Percentiles rank a stretch among this genome's conserved stretches.
phyloP scores from a whole-genome alignment of 768 basidiomycete species.

The Kwoniella dendrophila region DNA sequence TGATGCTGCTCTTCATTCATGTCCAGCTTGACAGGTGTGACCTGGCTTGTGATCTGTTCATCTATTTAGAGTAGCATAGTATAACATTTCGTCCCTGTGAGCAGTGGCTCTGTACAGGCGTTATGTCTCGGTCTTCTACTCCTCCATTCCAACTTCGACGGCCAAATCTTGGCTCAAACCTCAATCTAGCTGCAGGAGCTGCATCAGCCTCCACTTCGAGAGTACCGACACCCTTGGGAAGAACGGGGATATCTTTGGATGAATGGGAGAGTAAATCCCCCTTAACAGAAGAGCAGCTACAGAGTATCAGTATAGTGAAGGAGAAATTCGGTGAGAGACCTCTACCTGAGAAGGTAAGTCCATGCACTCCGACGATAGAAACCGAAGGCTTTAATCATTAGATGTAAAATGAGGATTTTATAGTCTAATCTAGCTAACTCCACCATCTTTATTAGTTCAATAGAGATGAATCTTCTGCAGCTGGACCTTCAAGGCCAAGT shows the following conservation, averaged over 20 bases:
- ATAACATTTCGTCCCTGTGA: too few relatives aligned
- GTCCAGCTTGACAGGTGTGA: neutral
- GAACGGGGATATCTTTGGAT: conserved; percentile 61
- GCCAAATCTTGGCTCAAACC: conserved; percentile 4
- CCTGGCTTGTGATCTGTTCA: too few relatives aligned
- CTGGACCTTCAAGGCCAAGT: conserved; percentile 32
- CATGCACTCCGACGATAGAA: neutral
- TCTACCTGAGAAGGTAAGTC: conserved; percentile 72
- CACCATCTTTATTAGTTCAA: conserved; percentile 12
- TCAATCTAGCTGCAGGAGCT: conserved; percentile 15
- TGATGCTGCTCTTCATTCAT: neutral
- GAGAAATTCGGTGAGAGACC: conserved; percentile 65
- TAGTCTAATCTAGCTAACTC: neutral
- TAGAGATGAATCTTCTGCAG: conserved; percentile 23
- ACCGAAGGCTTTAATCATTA: neutral
- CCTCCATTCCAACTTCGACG: conserved; percentile 19
- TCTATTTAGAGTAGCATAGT: too few relatives aligned
- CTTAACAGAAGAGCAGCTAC: conserved; percentile 68
- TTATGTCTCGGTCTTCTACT: conserved; percentile 20
- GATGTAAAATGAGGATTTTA: neutral
- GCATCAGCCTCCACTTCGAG: conserved; percentile 20
- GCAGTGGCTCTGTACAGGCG: neutral
- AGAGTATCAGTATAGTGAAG: conserved; percentile 69
- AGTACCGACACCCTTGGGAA: conserved; percentile 19
- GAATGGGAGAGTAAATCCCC: conserved; percentile 90